Base-by-base conservation (phyloP, 2,329 filamentous ascomycete genomes). In the Colletotrichum limetticola region DNA sequence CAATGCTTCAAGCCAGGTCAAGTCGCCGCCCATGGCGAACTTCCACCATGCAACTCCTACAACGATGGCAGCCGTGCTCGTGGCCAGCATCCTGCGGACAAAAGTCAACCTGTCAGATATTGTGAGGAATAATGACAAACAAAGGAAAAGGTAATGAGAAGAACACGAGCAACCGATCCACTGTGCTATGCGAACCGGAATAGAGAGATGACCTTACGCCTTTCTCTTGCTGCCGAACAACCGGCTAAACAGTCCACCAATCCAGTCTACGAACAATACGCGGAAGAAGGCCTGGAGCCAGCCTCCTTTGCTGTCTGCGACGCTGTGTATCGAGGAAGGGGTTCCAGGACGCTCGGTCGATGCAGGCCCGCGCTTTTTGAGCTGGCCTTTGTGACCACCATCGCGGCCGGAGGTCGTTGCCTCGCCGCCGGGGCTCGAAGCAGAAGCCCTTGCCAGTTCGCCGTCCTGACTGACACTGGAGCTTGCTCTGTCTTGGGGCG, bases 231-330 rank as follows among this genome's bases (percentile, higher is more conserved):
- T 74, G 61, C 72, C 58, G 70, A 74, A 75, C n/a, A 75, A 24
- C 6, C 69, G 74, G 64, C 61, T 64, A 78, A 79, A 71, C 4
- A 85, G 73, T 14, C 81, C 79, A 3, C 83, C 82, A 16, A 85
- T 78, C 79, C 81, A 83, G 62, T 84, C 82, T 56, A 84, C 80
- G 72, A 85, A 82, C 1, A 84, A 62, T 4, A 82, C 72, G 37
- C 75, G 78, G 60, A 84, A 75, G 66, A 84, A 81, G 11, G 78
- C 75, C 35, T 75, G 74, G 24, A 85, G 75, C 84, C 83, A 83
- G 58, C 76, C 74, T 16, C 73, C 74, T 62, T 78, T 76, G 60
- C 64, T 74, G 8, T 68, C 75, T 14, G 77, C 69, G 11, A 77
- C 68, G 12, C 74, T 75, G 66, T 77, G 75, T 26, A 74, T 71